Base-by-base conservation (phyloP, 495 filamentous ascomycete species). In the Penicillium canescens region DNA sequence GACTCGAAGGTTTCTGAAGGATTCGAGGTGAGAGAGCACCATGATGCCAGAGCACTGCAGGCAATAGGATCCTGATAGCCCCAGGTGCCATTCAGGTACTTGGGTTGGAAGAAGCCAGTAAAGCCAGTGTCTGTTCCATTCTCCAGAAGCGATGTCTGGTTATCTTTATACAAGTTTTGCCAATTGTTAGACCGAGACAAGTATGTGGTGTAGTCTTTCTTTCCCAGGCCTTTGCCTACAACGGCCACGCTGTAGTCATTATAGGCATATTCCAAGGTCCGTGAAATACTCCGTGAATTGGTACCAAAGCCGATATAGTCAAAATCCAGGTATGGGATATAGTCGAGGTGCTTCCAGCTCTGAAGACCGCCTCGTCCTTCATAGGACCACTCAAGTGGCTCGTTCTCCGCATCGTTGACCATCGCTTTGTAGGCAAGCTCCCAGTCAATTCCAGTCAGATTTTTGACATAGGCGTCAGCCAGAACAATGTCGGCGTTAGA, bases 401-500 rank as follows among this genome's bases (percentile, higher is more conserved):
- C 88, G n/a, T 84, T 79, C 60, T 91, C 87, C 18, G 89, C 88
- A 54, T 92, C 88, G 53, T 87, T 86, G 12, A 89, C 77, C 6
- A 92, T 79, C 0, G 88, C 88, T 38, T 83, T 81, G 56, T 88
- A 91, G 0, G 84, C 87, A 1, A 78, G 77, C 4, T 79, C 72
- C 87, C 87, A 92, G 56, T 92, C 79, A 26, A 92, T 80, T 14
- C 71, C 77, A 1, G 73, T 72, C 5, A 90, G 73, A 0, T 83
- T 84, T 60, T 92, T 92, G 9, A 91, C 42, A 50, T 82, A 90
- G 0, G 81, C 82, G 58, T 92, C 88, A 0, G 80, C 81, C 4
- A 92, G 66, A 2, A 92, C 72, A 37, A 87, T 79, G 49, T 92
- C 88, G 11, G 88, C 88, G 57, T 92, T 91, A 0, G 87, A 90